These are phyloP conservation scores for Przewalskia tangutica DNA, from an alignment of 257 asterid species.

Conservation along the genomic window DNA sequence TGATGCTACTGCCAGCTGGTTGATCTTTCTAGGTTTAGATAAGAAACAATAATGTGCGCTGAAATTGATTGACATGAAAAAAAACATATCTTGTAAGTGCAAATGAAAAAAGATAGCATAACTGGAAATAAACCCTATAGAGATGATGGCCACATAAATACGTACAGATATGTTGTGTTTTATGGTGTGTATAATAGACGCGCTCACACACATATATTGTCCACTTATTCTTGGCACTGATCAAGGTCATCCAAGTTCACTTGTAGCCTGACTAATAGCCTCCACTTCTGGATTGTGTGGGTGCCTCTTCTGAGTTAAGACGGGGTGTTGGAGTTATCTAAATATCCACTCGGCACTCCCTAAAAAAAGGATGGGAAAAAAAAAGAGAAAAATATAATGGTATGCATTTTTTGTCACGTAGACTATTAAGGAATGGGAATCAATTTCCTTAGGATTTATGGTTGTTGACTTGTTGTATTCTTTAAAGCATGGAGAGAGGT, in stretches of 20 bases:
- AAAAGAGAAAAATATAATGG: not conserved
- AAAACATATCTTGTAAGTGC: not conserved
- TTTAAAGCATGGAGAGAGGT: not conserved
- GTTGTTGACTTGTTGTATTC: not conserved
- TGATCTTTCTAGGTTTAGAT: not conserved
- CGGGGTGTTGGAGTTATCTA: not conserved
- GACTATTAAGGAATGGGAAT: not conserved
- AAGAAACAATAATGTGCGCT: not conserved
- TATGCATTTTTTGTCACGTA: not conserved
- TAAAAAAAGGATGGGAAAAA: not conserved
- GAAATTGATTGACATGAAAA: not conserved
- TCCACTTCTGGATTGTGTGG: not conserved
- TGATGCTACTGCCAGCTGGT: not conserved
- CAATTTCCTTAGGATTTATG: not conserved
- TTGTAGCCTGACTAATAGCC: not conserved
- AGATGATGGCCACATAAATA: not conserved
- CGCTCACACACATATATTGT: not conserved
- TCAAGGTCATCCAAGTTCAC: not conserved
- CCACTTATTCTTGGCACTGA: not conserved
- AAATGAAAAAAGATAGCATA: not conserved
- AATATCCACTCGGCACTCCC: not conserved
- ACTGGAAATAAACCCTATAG: not conserved
- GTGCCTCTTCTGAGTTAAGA: not conserved
- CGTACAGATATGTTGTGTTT: not conserved
- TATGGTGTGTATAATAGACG: not conserved